Percentiles rank a stretch among this genome's conserved stretches.
phyloP scores from a whole-genome alignment of 2,329 filamentous ascomycete genomes.

The Juglanconis oblonga region DNA sequence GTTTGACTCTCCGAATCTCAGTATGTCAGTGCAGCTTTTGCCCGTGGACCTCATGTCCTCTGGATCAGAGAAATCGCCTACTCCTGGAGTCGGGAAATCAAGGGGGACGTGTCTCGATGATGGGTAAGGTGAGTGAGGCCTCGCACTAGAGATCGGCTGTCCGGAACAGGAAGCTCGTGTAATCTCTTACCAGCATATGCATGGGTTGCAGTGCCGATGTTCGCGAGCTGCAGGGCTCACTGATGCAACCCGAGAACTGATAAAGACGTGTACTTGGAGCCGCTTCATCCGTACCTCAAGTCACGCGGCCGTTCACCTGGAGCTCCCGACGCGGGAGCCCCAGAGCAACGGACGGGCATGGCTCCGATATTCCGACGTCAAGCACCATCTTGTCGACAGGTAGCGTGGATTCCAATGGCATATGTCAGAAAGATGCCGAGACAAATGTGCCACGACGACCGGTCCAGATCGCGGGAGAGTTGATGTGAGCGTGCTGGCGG shows the following conservation, averaged over 20 bases:
- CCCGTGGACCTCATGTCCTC: no score
- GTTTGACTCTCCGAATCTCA: no score
- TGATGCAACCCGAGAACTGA: background rate
- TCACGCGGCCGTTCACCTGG: background rate
- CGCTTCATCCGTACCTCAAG: background rate
- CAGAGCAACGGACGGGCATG: background rate
- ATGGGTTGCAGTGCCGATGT: background rate
- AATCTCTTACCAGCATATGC: background rate
- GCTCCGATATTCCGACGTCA: background rate
- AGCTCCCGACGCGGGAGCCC: background rate
- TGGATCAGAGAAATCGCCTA: no score
- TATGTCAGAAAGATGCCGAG: no score
- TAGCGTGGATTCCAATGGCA: background rate
- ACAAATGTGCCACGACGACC: no score
- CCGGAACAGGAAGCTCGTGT: slow-evolving; percentile 4
- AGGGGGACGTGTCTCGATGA: background rate
- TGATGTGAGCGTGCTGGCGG: no score
- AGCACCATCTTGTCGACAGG: background rate
- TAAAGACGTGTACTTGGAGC: background rate
- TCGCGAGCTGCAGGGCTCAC: background rate
- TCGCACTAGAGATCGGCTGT: background rate
- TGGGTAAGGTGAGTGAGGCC: background rate
- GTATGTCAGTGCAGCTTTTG: no score
- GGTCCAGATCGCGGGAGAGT: no score
- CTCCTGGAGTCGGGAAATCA: background rate